These are phyloP conservation scores for Monosporascus sp. DNA, from an alignment of 2,329 filamentous ascomycete genomes.

Conservation along the genomic window DNA sequence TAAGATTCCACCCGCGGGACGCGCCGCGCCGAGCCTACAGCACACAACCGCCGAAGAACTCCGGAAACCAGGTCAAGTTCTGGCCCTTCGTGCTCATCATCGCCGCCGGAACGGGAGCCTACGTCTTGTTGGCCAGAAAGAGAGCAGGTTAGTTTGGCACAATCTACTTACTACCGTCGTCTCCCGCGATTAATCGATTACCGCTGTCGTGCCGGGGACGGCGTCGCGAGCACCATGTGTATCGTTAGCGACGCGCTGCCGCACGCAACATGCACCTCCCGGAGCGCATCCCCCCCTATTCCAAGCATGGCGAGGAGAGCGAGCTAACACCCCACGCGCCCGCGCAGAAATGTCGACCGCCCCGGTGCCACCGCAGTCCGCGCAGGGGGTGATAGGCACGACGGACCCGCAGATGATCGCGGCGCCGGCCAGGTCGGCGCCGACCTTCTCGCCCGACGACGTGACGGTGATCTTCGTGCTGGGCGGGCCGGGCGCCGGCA, in stretches of 20 bases:
- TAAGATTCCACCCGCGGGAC: background rate
- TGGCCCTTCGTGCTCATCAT: constrained; percentile 53
- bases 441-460: constrained; percentile 68
- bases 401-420: constrained; percentile 24
- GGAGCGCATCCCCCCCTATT: too few species aligned
- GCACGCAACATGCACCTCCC: too few species aligned
- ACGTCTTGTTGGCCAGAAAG: constrained; percentile 44
- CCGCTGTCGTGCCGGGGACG: constrained; percentile 1
- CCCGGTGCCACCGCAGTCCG: background rate
- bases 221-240: too few species aligned
- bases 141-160: constrained; percentile 39
- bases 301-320: too few species aligned
- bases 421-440: constrained; percentile 39
- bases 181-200: background rate
- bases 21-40: constrained; percentile 32
- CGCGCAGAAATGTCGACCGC: background rate
- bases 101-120: constrained; percentile 42
- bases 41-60: constrained; percentile 31
- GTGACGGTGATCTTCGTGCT: constrained; percentile 97
- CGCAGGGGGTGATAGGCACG: too few species aligned
- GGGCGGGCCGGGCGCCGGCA: constrained; percentile 90
- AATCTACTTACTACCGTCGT: background rate
- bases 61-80: constrained; percentile 44
- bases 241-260: too few species aligned
- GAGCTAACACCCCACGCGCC: too few species aligned